Conservation (phyloP, 169 alveolate genomes). For the Plasmodium berghei region DNA sequence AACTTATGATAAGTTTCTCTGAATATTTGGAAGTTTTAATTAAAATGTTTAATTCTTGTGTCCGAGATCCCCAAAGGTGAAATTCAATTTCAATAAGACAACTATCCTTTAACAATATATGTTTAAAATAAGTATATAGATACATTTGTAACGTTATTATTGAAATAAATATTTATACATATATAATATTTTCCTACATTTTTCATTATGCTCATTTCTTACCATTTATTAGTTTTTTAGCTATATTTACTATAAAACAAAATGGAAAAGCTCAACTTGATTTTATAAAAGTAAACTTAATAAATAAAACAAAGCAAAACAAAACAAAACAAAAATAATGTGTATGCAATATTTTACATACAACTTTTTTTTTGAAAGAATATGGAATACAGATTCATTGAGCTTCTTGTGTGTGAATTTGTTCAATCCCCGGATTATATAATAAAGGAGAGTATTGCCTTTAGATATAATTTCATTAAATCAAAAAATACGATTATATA, state of each 20-base stretch:
- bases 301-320: background rate
- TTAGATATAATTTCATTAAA: conserved; percentile 87
- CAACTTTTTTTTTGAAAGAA: conserved; percentile 80
- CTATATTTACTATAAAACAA: conserved; percentile 89
- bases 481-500: conserved; percentile 78
- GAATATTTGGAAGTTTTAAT: conserved; percentile 91
- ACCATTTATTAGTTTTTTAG: conserved; percentile 83
- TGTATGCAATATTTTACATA: background rate
- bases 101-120: too few species aligned
- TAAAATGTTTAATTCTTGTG: conserved; percentile 94
- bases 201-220: background rate
- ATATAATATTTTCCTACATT: conserved; percentile 1
- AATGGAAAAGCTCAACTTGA: conserved; percentile 91
- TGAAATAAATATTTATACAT: background rate
- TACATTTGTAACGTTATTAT: too few species aligned
- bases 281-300: conserved; percentile 84
- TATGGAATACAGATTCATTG: conserved; percentile 95
- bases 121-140: too few species aligned
- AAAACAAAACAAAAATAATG: background rate
- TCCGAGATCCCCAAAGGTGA: conserved; percentile 93
- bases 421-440: conserved; percentile 92
- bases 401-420: conserved; percentile 92
- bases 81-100: background rate
- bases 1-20: conserved; percentile 93
- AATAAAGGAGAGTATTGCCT: conserved; percentile 91